Conservation (phyloP, 352 stramenopile genomes). For the Elongisporangium anandrum region DNA sequence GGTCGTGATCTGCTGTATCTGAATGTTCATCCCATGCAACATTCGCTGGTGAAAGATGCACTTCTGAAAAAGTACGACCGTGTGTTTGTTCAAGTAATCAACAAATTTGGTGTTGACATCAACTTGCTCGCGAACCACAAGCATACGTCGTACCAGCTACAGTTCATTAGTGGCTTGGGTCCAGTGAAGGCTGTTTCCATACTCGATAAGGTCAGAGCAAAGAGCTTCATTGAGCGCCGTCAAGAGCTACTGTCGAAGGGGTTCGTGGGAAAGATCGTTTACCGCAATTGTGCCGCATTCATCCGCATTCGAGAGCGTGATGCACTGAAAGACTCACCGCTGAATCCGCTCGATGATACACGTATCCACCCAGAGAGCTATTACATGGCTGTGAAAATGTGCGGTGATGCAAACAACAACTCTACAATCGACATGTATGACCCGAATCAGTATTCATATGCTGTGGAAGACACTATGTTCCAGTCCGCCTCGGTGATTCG, state of each 20-base stretch:
- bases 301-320: conserved; percentile 86
- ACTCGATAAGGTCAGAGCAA: conserved; percentile 80
- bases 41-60: conserved; percentile 82
- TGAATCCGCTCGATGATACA: conserved; percentile 87
- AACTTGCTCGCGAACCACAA: conserved; percentile 88
- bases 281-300: conserved; percentile 85
- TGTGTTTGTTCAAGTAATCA: conserved; percentile 80
- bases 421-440: conserved; percentile 91
- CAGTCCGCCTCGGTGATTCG: conserved; percentile 83
- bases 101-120: conserved; percentile 88
- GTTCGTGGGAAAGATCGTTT: conserved; percentile 82
- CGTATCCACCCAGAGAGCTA: conserved; percentile 89
- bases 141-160: conserved; percentile 81
- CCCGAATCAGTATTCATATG: conserved; percentile 87
- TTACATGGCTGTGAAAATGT: conserved; percentile 91
- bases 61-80: conserved; percentile 83
- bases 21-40: conserved; percentile 84
- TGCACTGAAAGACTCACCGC: conserved; percentile 71
- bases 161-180: conserved; percentile 85
- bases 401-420: conserved; percentile 88
- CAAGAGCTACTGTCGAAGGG: conserved; percentile 85
- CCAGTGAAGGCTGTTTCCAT: conserved; percentile 76
- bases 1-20: conserved; percentile 81
- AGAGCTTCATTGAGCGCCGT: conserved; percentile 82
- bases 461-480: conserved; percentile 90